These are phyloP conservation scores for Arabidopsis hybrid DNA, from an alignment of 441 rosid genomes.

Conservation along the genomic window DNA sequence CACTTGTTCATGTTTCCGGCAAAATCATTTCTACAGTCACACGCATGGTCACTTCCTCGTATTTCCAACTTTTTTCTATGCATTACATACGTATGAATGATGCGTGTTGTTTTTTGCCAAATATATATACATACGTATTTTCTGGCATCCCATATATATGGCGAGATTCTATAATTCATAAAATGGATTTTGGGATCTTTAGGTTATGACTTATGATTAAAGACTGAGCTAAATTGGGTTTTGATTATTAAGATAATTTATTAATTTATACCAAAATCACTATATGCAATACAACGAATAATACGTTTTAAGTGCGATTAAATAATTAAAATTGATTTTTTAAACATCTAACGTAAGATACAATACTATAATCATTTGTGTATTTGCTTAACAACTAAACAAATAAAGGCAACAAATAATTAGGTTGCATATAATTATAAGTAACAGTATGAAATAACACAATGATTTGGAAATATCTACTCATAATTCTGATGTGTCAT, in stretches of 20 bases:
- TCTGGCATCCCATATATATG: not conserved
- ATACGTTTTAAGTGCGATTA: not conserved
- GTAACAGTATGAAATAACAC: not conserved
- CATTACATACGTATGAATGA: not conserved
- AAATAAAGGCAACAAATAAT: no score
- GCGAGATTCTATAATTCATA: no score
- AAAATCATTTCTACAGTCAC: slow-evolving; percentile 36
- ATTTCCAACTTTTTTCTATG: not conserved
- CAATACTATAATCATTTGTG: not conserved
- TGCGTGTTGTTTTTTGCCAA: no score
- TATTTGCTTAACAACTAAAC: not conserved
- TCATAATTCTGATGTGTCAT: not conserved
- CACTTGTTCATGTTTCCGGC: slow-evolving; percentile 40
- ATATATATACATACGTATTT: not conserved
- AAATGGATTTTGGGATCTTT: no score
- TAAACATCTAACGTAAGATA: not conserved
- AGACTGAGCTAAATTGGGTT: no score
- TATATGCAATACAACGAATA: no score
- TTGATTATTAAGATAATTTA: no score
- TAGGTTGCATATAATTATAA: not conserved
- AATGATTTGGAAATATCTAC: not conserved
- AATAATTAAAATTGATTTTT: not conserved
- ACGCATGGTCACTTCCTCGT: slow-evolving; percentile 41
- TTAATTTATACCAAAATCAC: no score
- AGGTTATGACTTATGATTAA: no score